Percentiles rank a stretch among this genome's conserved stretches.
Evolutionary conservation across 305 asterid genomes (phyloP).

Genomic region (Fraxinus baroniana): DNA sequence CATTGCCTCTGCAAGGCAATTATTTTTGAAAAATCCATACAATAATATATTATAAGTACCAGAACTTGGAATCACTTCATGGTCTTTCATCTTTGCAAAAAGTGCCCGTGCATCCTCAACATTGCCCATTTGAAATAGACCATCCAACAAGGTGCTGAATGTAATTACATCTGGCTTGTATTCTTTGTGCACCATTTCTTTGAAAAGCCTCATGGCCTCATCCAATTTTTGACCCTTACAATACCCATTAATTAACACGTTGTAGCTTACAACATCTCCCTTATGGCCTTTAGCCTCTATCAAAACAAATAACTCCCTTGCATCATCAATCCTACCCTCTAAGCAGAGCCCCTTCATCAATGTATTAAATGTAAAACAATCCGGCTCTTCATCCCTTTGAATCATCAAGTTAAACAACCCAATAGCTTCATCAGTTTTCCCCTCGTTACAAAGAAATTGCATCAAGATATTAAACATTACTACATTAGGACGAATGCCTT

Average conservation of each 20-base stretch:
- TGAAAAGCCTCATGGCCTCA: conserved; percentile 45
- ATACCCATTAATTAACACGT: conserved; percentile 60
- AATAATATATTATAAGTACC: conserved; percentile 50
- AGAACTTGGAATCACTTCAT: conserved; percentile 37
- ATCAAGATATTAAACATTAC: conserved; percentile 57
- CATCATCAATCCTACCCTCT: conserved; percentile 52
- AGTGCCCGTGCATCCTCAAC: conserved; percentile 41
- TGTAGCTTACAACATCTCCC: conserved; percentile 42
- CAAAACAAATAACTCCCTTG: conserved; percentile 50
- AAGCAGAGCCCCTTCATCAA: conserved; percentile 61
- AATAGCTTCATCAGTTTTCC: conserved; percentile 53
- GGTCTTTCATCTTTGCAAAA: conserved; percentile 44
- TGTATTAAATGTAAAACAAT: conserved; percentile 49
- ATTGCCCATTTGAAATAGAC: conserved; percentile 47
- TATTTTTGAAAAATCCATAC: conserved; percentile 64
- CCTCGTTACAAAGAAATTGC: conserved; percentile 56
- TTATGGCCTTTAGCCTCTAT: conserved; percentile 49
- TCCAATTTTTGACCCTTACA: conserved; percentile 45
- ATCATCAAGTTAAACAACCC: conserved; percentile 63
- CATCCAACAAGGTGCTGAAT: conserved; percentile 50
- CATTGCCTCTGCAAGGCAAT: conserved; percentile 49
- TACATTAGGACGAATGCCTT: conserved; percentile 59
- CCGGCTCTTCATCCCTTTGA: conserved; percentile 64
- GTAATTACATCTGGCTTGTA: conserved; percentile 45
- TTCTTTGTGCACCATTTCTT: conserved; percentile 47